Percentiles rank a stretch among this genome's conserved stretches.
These are phyloP conservation scores for Alternaria novae-zelandiae DNA, from an alignment of 2,329 filamentous ascomycete genomes.

Conservation along the genomic window DNA sequence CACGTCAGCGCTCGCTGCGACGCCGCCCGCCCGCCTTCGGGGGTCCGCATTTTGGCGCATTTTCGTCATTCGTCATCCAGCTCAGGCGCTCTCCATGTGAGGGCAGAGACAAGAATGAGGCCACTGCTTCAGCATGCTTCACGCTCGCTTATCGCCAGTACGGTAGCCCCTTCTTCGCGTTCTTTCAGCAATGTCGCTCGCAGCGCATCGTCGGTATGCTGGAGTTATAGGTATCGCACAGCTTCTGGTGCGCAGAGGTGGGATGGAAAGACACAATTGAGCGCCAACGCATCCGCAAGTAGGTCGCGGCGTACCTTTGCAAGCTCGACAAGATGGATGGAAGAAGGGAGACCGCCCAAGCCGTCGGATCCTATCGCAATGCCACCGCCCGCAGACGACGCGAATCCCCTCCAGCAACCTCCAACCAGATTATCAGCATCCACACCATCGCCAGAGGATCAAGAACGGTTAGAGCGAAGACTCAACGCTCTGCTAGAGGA, in stretches of 20 bases:
- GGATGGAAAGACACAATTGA: conserved; percentile 9
- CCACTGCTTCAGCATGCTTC: conserved; percentile 51
- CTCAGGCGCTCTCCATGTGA: conserved; percentile 31
- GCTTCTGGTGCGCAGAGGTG: conserved; percentile 21
- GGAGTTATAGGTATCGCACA: conserved; percentile 39
- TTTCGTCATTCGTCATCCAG: conserved; percentile 21
- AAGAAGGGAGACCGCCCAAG: conserved; percentile 26
- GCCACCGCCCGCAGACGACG: conserved; percentile 25
- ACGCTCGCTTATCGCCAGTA: conserved; percentile 35
- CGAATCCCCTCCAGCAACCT: conserved; percentile 11
- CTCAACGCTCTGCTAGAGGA: conserved; percentile 18
- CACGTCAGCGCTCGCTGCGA: conserved; percentile 31
- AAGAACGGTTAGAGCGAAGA: conserved; percentile 22
- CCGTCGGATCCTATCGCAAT: conserved; percentile 25
- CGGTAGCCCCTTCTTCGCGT: conserved; percentile 18
- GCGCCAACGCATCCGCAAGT: neutral
- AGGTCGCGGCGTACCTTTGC: conserved; percentile 25
- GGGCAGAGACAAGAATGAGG: conserved; percentile 43
- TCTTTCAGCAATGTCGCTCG: conserved; percentile 14
- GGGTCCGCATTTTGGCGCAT: conserved; percentile 13
- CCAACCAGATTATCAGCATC: conserved; percentile 11
- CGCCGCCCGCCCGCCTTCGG: conserved; percentile 8
- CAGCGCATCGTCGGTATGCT: conserved; percentile 30
- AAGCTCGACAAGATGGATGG: conserved; percentile 25
- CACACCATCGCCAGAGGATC: conserved; percentile 20